Evolutionary conservation across 2,329 filamentous ascomycete genomes (phyloP), one percentile per base, ranked within the genome.

Genomic region (Stagonosporopsis vannaccii): DNA sequence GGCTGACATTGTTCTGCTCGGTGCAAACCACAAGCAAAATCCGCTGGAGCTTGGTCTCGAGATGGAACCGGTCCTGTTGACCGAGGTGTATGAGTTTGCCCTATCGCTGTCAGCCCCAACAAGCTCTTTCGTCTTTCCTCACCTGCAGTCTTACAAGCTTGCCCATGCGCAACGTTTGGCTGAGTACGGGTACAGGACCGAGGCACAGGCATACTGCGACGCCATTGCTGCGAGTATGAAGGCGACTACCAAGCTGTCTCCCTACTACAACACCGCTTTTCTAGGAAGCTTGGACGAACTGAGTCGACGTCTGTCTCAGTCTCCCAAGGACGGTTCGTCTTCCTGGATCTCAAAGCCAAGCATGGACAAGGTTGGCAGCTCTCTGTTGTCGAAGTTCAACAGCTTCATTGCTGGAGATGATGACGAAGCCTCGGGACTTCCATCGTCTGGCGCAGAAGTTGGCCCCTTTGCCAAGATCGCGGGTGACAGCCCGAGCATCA

Each of bases 401-500:
- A 97, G 92, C 69, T 99, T 99, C 71, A 92, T 99, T 58, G 88
- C 90, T 47, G 96, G 95, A 13, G 94, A 97, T 57, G 94, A 98
- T 51, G 86, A 85, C 48, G 90, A 92, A 47, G 81, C 82, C 30
- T 81, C 81, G 9, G 86, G 84, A 0, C 83, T 83, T 50, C 85
- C 81, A 8, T 81, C 85, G 12, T 80, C 80, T 5, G 86, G 85
- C 40, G 81, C 75, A 30, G 84, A 84, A 45, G 78, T 74, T 19
- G 91, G 92, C 0, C 92, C 92, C 1, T 98, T 99, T 74, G 89
- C 90, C 7, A 89, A 89, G 50, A 86, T 97, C 48, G 83, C 90
- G 25, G 86, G 89, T n/a, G 87, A 87, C 28, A 80, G 75, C 15
- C 77, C 79, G 17, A 68, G 67, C n/a, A 67, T 81, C 40, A 81